Evolutionary conservation across 2,329 filamentous ascomycete species (phyloP).

Genomic region (Basipetospora chlamydospora): DNA sequence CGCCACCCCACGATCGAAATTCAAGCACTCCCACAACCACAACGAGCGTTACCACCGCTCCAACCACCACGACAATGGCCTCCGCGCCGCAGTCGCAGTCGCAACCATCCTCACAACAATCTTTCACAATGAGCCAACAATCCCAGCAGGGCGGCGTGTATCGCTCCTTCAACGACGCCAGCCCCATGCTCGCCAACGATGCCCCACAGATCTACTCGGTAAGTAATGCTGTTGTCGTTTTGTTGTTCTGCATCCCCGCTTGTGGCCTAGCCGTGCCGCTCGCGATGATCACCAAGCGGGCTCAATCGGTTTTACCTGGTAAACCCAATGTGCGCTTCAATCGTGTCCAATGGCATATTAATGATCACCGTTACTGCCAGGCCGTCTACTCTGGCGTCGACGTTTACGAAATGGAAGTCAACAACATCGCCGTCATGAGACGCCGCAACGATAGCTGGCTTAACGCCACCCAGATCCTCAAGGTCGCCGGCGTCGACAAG

Average conservation of each 20-base stretch:
- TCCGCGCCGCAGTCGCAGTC: slow-evolving; percentile 35
- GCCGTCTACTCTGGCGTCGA: slow-evolving; percentile 91
- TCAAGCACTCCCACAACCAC: no score
- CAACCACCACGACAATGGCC: no score
- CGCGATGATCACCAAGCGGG: no score
- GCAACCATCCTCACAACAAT: slow-evolving; percentile 36
- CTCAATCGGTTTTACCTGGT: no score
- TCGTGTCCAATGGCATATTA: no score
- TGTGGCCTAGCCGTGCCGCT: no score
- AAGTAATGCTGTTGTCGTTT: no score
- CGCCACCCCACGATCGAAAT: no score
- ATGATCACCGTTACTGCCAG: slow-evolving; percentile 17
- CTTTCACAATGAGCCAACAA: slow-evolving; percentile 42
- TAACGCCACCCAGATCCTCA: slow-evolving; percentile 96
- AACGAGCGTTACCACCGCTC: no score
- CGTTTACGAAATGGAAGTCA: slow-evolving; percentile 98
- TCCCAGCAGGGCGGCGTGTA: slow-evolving; percentile 26
- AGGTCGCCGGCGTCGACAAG: slow-evolving; percentile 94
- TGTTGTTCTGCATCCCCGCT: slow-evolving; percentile 1
- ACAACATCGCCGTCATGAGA: slow-evolving; percentile 87
- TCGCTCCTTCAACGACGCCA: slow-evolving; percentile 25
- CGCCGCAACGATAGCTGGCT: slow-evolving; percentile 89
- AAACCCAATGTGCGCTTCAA: no score
- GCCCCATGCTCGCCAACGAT: slow-evolving; percentile 20
- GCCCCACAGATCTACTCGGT: slow-evolving; percentile 50